Evolutionary conservation across 139 green algal species (phyloP), one percentile per base, ranked within the genome.

Genomic region (Pseudopediastrum boryanum): DNA sequence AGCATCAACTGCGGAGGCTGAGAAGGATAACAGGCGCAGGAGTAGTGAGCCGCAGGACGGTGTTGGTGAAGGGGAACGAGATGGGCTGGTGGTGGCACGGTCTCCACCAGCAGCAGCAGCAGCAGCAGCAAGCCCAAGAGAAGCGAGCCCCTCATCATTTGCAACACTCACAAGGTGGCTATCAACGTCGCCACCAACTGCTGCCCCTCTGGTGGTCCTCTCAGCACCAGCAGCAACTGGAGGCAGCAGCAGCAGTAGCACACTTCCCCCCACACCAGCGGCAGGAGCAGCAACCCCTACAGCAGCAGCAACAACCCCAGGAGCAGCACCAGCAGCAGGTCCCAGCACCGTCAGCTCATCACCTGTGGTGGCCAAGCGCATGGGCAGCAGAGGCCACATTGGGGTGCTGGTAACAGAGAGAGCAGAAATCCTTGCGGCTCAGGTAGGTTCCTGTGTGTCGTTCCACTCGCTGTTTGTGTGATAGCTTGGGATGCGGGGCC

Each of bases 261-360:
- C 9, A 12, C 27, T n/a, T 42, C 44, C 33, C 41, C 36, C 31
- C 44, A 12, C 13, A 27, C 42, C 61, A 6, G 59, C 41, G 25
- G 35, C 73, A 31, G 74, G 23, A 12, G 44, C 62, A 1, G 35
- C 70, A 41, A 36, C 76, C 3, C 41, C 66, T 9, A 12, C 41
- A 3, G 33, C 75, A 61, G 12, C 69, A 75, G 43, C 67, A 46
- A 7, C 43, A 76, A 48, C 50, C 38, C 4, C 50, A 51, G 19
- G 38, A 67, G n/a, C 33, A 71, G 64, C 38, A 19, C 39, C 64
- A 38, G 10, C 36, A 2, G 8, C n/a, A n/a, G n/a, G n/a, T 41
- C 23, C 64, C 21, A 4, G 4, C 39, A 51, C 54, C 1, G 7
- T 33, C 31, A 7, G 7, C 54, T 31, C 2, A 5, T 25, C 52